phyloP scores from a whole-genome alignment of 306 rosid species.

The Acmispon strigosus region DNA sequence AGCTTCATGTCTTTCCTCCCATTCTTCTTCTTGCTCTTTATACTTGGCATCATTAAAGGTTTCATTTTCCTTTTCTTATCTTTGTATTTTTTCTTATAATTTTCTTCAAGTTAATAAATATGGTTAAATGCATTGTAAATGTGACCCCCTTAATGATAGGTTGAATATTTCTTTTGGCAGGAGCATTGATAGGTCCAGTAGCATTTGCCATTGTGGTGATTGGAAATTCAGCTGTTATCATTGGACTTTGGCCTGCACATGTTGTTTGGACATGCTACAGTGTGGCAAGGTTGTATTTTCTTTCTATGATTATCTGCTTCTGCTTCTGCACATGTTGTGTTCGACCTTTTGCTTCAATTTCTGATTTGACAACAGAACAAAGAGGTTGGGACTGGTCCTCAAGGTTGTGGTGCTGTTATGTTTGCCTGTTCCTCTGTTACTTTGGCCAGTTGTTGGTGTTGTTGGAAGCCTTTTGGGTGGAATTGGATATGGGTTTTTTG shows the following conservation, averaged over 20 bases:
- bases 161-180: constrained; percentile 25
- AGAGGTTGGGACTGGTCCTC: constrained; percentile 55
- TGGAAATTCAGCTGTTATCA: constrained; percentile 56
- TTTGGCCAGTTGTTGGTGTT: constrained; percentile 57
- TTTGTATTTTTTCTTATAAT: not conserved
- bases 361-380: constrained; percentile 45
- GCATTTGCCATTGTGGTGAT: constrained; percentile 34
- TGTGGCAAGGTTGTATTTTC: constrained; percentile 46
- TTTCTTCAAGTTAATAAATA: not conserved
- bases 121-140: not conserved
- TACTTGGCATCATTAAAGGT: constrained; percentile 75
- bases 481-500: constrained; percentile 68
- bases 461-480: constrained; percentile 67
- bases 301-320: not conserved
- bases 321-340: not conserved
- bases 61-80: constrained; percentile 6
- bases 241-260: constrained; percentile 76
- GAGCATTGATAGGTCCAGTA: constrained; percentile 43
- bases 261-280: constrained; percentile 65
- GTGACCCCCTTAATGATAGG: not conserved
- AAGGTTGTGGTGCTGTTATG: constrained; percentile 45
- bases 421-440: constrained; percentile 56
- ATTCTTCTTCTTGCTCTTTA: constrained; percentile 57
- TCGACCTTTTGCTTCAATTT: not conserved
- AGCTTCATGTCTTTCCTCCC: constrained; percentile 58